Conservation (phyloP, 305 asterid genomes). For the Vinca major region DNA sequence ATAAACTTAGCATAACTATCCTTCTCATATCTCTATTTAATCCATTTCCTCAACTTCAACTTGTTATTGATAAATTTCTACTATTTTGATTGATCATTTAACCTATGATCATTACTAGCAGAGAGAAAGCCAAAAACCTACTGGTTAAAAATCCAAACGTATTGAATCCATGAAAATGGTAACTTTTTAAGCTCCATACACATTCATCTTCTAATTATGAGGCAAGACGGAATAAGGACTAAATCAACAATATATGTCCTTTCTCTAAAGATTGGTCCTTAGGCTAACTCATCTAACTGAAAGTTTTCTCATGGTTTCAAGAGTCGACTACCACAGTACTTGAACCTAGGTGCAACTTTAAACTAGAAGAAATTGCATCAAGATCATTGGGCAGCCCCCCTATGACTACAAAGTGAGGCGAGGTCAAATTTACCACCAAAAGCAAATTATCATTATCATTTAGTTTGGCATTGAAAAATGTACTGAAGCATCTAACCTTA, state of each 20-base stretch:
- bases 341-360: not conserved
- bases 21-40: not conserved
- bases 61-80: not conserved
- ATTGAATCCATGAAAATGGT: not conserved
- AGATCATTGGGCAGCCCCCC: not conserved
- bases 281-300: not conserved
- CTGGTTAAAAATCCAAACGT: not conserved
- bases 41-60: not conserved
- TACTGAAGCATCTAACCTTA: conserved; percentile 42
- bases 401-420: not conserved
- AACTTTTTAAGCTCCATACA: not conserved
- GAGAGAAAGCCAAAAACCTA: not conserved
- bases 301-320: not conserved
- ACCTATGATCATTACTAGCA: not conserved
- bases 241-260: not conserved
- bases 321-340: not conserved
- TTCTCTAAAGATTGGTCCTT: not conserved
- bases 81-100: not conserved
- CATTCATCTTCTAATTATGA: not conserved
- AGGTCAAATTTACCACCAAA: not conserved
- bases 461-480: not conserved
- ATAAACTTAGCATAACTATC: not conserved
- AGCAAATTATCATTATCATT: not conserved
- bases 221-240: not conserved
- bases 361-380: not conserved